Conservation (phyloP, 805 yeast species). For the Candida vaughaniae region DNA sequence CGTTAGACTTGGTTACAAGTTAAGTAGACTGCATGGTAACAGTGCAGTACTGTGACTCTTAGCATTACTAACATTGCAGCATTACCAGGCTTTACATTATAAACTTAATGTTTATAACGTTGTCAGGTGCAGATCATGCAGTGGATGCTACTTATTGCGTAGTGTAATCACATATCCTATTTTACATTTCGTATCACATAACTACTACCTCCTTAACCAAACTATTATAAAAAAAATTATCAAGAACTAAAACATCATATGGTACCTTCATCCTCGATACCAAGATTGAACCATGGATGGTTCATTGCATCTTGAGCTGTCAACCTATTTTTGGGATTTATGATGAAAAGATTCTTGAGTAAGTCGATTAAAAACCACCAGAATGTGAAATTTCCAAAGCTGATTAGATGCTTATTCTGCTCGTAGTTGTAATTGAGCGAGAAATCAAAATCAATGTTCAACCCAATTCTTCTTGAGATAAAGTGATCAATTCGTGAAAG, state of each 20-base stretch:
- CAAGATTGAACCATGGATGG: conserved; percentile 50
- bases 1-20: too few relatives aligned
- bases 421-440: conserved; percentile 39
- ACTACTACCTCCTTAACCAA: too few relatives aligned
- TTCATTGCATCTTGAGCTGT: conserved; percentile 42
- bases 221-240: too few relatives aligned
- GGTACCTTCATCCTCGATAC: conserved; percentile 48
- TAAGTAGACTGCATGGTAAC: too few relatives aligned
- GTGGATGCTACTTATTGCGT: too few relatives aligned
- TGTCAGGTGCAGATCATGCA: too few relatives aligned
- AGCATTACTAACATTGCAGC: too few relatives aligned
- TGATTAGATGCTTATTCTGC: conserved; percentile 41
- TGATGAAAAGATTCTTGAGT: conserved; percentile 35
- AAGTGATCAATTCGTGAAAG: conserved; percentile 44
- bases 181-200: conserved; percentile 5
- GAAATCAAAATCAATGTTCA: conserved; percentile 38
- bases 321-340: conserved; percentile 38
- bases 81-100: too few relatives aligned
- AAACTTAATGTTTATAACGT: too few relatives aligned
- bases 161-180: too few relatives aligned
- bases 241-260: conserved; percentile 1
- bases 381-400: conserved; percentile 64
- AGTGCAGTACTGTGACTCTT: too few relatives aligned
- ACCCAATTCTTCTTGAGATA: conserved; percentile 41
- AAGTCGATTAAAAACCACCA: conserved; percentile 73